Evolutionary conservation across 2,329 filamentous ascomycete species (phyloP).

Genomic region (Torrubiellomyces zombiae): DNA sequence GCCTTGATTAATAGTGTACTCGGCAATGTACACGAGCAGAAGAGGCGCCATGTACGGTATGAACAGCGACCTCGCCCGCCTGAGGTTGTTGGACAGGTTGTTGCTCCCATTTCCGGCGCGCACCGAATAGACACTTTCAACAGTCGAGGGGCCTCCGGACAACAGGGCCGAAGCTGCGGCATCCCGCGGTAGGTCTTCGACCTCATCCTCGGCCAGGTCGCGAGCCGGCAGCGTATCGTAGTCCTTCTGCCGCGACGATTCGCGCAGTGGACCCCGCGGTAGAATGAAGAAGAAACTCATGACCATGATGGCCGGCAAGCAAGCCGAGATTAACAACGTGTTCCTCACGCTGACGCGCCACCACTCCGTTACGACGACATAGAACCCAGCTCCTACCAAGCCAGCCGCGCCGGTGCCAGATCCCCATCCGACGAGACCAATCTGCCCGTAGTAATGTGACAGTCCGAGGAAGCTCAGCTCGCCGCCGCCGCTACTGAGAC

Average conservation of each 20-base stretch:
- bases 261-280: constrained; percentile 48
- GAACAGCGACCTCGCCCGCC: constrained; percentile 53
- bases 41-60: constrained; percentile 78
- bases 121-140: constrained; percentile 22
- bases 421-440: constrained; percentile 80
- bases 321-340: constrained; percentile 63
- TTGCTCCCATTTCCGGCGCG: constrained; percentile 12
- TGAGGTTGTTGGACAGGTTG: constrained; percentile 34
- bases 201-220: constrained; percentile 20
- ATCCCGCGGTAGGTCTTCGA: constrained; percentile 17
- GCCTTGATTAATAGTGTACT: constrained; percentile 96
- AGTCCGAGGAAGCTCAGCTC: constrained; percentile 83
- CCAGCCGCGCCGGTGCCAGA: constrained; percentile 85
- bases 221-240: constrained; percentile 37
- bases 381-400: constrained; percentile 70
- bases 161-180: constrained; percentile 32
- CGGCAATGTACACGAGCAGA: constrained; percentile 81
- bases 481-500: constrained; percentile 69
- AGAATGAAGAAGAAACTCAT: constrained; percentile 72
- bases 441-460: constrained; percentile 82
- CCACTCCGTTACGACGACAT: constrained; percentile 71
- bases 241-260: constrained; percentile 22
- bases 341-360: constrained; percentile 56
- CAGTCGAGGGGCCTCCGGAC: constrained; percentile 22
- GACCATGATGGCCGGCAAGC: constrained; percentile 68